Evolutionary conservation across 73 alveolate species (phyloP).

Genomic region (Tetrahymena borealis): DNA sequence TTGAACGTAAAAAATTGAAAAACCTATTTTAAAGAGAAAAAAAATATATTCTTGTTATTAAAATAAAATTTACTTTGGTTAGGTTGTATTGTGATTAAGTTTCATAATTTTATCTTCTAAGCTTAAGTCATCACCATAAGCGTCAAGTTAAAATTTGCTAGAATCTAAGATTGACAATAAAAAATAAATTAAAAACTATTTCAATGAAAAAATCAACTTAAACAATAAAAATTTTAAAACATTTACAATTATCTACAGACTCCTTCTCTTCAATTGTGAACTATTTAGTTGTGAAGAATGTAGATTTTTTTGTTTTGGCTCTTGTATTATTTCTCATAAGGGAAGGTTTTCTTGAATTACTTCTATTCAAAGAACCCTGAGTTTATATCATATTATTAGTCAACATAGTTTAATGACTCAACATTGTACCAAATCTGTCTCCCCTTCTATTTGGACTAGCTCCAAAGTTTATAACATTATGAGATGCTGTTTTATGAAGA

Average conservation of each 20-base stretch:
- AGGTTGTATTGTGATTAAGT: neutral
- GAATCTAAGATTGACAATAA: neutral
- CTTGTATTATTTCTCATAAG: neutral
- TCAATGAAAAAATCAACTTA: neutral
- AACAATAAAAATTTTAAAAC: neutral
- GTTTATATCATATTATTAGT: neutral
- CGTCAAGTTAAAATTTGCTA: neutral
- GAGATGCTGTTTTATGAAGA: neutral
- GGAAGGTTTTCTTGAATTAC: neutral
- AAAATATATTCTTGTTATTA: neutral
- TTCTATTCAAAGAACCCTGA: neutral
- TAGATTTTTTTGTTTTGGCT: neutral
- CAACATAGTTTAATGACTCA: neutral
- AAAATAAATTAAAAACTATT: neutral
- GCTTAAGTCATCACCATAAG: neutral
- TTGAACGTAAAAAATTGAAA: neutral
- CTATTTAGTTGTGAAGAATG: neutral
- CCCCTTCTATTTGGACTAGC: neutral
- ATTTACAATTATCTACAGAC: neutral
- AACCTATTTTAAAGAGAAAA: neutral
- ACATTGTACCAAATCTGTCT: neutral
- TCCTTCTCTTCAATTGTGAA: neutral
- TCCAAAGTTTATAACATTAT: neutral
- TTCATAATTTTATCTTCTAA: neutral
- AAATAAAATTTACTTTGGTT: neutral